phyloP scores from a whole-genome alignment of 495 filamentous ascomycete genomes.

The Aspergillus diversus region DNA sequence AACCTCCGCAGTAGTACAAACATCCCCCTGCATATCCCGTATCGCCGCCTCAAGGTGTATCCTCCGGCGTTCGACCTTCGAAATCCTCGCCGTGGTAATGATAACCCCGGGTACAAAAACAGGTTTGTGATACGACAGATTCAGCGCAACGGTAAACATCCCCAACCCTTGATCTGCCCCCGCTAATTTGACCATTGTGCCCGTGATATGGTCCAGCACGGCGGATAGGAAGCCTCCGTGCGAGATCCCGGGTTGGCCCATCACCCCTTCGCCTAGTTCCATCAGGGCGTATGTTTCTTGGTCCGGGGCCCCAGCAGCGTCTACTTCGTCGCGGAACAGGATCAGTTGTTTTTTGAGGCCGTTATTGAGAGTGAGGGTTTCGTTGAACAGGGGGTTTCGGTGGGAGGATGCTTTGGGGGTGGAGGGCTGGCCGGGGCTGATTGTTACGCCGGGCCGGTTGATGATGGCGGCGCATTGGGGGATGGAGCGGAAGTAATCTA shows the following conservation, averaged over 20 bases:
- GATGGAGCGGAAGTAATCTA: neutral
- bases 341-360: neutral
- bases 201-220: neutral
- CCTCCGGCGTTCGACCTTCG: neutral
- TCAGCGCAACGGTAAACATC: neutral
- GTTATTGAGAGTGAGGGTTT: neutral
- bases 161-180: neutral
- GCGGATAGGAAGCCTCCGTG: neutral
- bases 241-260: neutral
- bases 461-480: constrained; percentile 1
- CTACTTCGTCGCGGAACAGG: neutral
- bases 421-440: neutral
- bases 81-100: neutral
- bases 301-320: neutral
- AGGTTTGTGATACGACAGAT: neutral
- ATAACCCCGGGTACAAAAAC: neutral
- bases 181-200: neutral
- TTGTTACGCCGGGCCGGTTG: neutral
- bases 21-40: neutral
- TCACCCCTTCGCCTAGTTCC: neutral
- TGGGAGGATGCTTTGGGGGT: neutral
- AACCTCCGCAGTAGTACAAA: neutral
- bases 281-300: neutral
- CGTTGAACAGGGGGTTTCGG: neutral
- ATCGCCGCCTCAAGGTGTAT: neutral